These are phyloP conservation scores for Lachnellula willkommii DNA, from an alignment of 2,329 filamentous ascomycete genomes.

Conservation along the genomic window DNA sequence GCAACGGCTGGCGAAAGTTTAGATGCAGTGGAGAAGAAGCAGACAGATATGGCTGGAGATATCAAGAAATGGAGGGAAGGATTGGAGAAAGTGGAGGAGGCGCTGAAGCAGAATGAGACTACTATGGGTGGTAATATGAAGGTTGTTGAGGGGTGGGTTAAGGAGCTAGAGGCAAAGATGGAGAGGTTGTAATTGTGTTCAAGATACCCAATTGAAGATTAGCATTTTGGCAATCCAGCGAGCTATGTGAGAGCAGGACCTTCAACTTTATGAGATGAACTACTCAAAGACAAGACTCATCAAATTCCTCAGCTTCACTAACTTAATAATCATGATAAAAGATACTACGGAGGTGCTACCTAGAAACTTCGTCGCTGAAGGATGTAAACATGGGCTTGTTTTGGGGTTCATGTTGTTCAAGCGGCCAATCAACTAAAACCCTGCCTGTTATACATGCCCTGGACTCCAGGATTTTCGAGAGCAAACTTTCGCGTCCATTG, in stretches of 20 bases:
- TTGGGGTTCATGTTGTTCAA: no score
- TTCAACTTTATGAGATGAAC: no score
- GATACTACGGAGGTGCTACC: no score
- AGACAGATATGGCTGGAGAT: constrained; percentile 76
- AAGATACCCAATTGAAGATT: constrained; percentile 25
- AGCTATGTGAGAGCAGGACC: neutral
- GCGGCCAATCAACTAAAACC: no score
- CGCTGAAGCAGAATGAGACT: constrained; percentile 63
- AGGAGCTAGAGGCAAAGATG: constrained; percentile 75
- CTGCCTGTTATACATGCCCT: no score
- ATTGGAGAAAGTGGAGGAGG: constrained; percentile 69
- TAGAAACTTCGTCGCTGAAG: no score
- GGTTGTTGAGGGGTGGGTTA: constrained; percentile 84
- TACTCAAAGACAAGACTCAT: no score
- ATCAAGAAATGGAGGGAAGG: constrained; percentile 82
- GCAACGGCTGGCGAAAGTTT: constrained; percentile 74
- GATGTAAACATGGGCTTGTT: no score
- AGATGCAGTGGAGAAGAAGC: constrained; percentile 69
- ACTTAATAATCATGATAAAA: no score
- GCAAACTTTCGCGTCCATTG: no score
- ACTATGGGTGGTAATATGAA: constrained; percentile 75
- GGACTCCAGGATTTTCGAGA: no score
- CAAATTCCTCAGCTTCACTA: no score
- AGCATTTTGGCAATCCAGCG: neutral
- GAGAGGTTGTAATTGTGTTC: constrained; percentile 37